These are phyloP conservation scores for Stevia rebaudiana DNA, from an alignment of 140 eudicot species.

Conservation along the genomic window DNA sequence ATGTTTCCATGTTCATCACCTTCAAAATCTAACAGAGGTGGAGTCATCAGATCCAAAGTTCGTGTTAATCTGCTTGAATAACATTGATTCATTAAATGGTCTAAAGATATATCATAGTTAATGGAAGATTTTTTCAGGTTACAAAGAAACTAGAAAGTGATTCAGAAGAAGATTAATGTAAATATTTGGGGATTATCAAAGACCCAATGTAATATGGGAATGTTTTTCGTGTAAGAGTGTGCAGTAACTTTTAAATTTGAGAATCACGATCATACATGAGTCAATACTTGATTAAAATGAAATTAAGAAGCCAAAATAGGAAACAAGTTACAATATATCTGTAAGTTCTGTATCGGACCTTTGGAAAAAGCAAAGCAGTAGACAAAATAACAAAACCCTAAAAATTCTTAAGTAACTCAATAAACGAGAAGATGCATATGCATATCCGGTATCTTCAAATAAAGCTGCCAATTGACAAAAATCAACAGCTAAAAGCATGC, in stretches of 20 bases:
- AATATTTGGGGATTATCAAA: neutral
- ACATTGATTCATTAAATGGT: neutral
- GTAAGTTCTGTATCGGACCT: neutral
- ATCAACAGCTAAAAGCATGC: constrained; percentile 20
- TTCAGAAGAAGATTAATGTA: neutral
- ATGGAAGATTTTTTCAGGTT: neutral
- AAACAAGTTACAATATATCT: neutral
- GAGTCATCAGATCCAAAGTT: constrained; percentile 40
- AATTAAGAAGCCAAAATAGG: neutral
- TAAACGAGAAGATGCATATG: constrained; percentile 3
- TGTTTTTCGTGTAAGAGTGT: constrained; percentile 11
- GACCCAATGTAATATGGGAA: neutral
- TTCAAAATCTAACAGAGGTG: constrained; percentile 48
- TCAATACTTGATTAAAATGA: constrained; percentile 17
- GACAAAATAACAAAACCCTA: neutral
- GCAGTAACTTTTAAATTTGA: constrained; percentile 7
- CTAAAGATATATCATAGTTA: neutral
- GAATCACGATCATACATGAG: constrained; percentile 9
- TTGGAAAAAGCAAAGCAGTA: neutral
- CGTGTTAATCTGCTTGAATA: constrained; percentile 26
- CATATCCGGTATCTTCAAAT: constrained; percentile 5
- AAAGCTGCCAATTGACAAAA: constrained; percentile 24
- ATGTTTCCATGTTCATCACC: constrained; percentile 45
- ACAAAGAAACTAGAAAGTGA: constrained; percentile 10
- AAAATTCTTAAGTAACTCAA: neutral